These are phyloP conservation scores for Kuraishia hungarica DNA, from an alignment of 805 yeast species.

Conservation along the genomic window DNA sequence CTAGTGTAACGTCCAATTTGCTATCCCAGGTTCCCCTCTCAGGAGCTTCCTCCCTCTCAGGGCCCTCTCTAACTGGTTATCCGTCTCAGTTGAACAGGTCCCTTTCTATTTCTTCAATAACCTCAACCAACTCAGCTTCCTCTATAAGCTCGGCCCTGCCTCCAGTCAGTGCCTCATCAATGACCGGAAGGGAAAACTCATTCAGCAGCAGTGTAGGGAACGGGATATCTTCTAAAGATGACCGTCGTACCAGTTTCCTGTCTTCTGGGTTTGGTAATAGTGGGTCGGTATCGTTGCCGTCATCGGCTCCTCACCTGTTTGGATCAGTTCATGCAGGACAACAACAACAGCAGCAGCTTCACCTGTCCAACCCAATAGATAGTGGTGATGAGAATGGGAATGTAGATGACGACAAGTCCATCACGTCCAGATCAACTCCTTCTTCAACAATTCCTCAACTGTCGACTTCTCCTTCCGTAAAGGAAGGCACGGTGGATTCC, in stretches of 20 bases:
- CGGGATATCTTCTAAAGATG: not conserved
- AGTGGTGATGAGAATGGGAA: not conserved
- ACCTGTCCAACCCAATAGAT: not conserved
- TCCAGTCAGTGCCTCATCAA: not conserved
- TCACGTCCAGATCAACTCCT: not conserved
- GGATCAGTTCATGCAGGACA: not conserved
- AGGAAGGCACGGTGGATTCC: not conserved
- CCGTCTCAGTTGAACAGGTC: constrained; percentile 1
- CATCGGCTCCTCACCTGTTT: not conserved
- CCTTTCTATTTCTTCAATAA: not conserved
- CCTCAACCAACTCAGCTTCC: constrained; percentile 1
- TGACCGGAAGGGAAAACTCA: not conserved
- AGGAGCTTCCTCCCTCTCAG: no score
- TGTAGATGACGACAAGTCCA: not conserved
- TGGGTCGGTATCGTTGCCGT: no score
- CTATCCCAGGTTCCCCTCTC: no score
- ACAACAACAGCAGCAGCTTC: no score
- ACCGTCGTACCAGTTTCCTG: not conserved
- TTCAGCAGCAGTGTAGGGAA: constrained; percentile 5
- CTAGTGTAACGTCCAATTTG: no score
- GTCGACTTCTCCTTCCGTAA: not conserved
- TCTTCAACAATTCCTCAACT: not conserved
- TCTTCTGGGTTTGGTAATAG: not conserved
- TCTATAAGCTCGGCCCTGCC: constrained; percentile 1
- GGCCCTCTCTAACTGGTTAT: not conserved